phyloP scores from a whole-genome alignment of 768 basidiomycete species.

The Mrakia blollopis region DNA sequence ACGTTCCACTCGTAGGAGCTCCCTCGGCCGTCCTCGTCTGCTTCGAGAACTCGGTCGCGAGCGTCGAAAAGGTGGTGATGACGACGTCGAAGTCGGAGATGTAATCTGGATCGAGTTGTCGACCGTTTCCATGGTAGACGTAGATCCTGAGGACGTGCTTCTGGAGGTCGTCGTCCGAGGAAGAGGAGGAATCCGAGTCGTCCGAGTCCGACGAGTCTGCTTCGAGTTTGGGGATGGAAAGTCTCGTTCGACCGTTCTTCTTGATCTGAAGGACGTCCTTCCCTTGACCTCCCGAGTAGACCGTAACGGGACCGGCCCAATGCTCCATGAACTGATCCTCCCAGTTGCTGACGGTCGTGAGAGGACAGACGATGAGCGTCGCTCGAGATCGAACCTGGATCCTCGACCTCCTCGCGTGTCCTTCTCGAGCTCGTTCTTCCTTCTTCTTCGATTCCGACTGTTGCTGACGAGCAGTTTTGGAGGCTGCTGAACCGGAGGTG shows the following conservation, averaged over 20 bases:
- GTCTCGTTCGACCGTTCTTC: conserved; percentile 5
- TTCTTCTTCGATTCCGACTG: conserved; percentile 61
- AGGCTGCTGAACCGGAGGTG: not conserved
- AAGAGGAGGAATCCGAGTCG: not conserved
- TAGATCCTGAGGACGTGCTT: conserved; percentile 54
- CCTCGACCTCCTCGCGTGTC: conserved; percentile 36
- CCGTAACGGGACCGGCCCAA: conserved; percentile 80
- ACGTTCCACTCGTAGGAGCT: conserved; percentile 44
- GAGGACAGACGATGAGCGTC: conserved; percentile 91
- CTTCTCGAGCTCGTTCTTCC: conserved; percentile 70
- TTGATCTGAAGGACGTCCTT: conserved; percentile 12
- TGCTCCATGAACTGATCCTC: conserved; percentile 98
- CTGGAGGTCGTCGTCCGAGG: conserved; percentile 16
- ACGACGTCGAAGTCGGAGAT: conserved; percentile 93
- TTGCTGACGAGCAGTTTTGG: conserved; percentile 47
- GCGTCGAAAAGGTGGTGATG: conserved; percentile 92
- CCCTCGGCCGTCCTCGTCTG: conserved; percentile 63
- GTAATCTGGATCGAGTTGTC: conserved; percentile 77
- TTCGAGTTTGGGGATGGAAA: not conserved
- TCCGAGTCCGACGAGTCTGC: not conserved
- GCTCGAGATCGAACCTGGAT: conserved; percentile 61
- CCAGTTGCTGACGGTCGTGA: conserved; percentile 97
- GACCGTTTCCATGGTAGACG: conserved; percentile 88
- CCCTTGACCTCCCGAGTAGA: conserved; percentile 53
- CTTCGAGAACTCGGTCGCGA: conserved; percentile 91